phyloP scores from a whole-genome alignment of 2,329 filamentous ascomycete genomes.

The Ceratocystis huliohia region DNA sequence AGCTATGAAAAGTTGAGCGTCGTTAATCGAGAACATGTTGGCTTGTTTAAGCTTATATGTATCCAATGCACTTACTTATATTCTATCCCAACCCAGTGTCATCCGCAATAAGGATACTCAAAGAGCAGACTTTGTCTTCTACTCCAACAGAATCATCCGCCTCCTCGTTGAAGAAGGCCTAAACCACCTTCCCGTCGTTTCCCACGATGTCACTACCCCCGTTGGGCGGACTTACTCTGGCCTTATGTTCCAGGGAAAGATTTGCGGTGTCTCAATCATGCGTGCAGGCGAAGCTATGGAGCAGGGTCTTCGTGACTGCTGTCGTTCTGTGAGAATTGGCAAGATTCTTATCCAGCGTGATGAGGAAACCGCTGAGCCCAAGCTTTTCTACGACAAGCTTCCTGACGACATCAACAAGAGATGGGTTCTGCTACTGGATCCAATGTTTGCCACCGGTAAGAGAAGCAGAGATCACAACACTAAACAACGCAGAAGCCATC shows the following conservation, averaged over 20 bases:
- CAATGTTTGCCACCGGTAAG: conserved; percentile 96
- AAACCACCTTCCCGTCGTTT: conserved; percentile 86
- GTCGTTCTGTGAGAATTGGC: conserved; percentile 91
- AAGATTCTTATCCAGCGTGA: conserved; percentile 98
- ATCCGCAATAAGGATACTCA: conserved; percentile 84
- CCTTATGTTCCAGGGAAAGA: conserved; percentile 93
- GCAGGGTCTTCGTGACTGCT: conserved; percentile 89
- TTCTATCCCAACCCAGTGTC: conserved; percentile 47
- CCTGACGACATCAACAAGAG: conserved; percentile 83
- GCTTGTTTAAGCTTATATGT: neutral
- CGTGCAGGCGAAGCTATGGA: conserved; percentile 97
- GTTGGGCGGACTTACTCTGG: conserved; percentile 80
- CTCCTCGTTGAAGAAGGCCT: conserved; percentile 92
- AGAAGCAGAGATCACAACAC: no score
- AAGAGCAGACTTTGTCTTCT: conserved; percentile 96
- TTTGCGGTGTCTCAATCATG: conserved; percentile 98
- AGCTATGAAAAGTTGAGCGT: neutral
- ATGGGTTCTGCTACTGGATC: conserved; percentile 89
- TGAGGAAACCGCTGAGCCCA: conserved; percentile 83
- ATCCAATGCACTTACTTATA: neutral
- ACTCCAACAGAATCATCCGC: conserved; percentile 95
- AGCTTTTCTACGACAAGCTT: conserved; percentile 95
- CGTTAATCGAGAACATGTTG: no score
- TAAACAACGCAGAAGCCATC: neutral
- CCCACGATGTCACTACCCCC: conserved; percentile 80